Evolutionary conservation across 23 red algal genomes (phyloP).

Genomic region (Cyanidiococcus yangmingshanensis): DNA sequence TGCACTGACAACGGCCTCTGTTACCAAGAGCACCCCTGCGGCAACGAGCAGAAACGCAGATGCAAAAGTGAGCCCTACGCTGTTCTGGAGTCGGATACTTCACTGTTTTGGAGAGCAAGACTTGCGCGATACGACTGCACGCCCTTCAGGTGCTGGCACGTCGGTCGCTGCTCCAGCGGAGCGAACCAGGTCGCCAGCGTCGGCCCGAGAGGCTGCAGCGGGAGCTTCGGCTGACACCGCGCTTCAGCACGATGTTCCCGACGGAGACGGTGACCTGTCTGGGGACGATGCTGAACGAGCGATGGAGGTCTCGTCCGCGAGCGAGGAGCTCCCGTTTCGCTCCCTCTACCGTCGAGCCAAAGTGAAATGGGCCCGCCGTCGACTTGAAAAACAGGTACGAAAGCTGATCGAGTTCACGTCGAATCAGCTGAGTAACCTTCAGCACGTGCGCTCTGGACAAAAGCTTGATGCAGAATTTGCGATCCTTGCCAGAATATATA

Average conservation of each 20-base stretch:
- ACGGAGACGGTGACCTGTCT: not conserved
- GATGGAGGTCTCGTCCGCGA: not conserved
- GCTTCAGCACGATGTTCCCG: not conserved
- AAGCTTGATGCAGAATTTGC: conserved; percentile 8
- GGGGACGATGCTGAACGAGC: not conserved
- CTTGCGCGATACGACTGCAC: too few species aligned
- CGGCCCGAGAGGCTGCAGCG: too few species aligned
- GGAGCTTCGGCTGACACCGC: too few species aligned
- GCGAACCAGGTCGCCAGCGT: too few species aligned
- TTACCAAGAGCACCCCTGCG: too few species aligned
- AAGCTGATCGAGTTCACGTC: conserved; percentile 5
- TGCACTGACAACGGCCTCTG: too few species aligned
- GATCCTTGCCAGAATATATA: not conserved
- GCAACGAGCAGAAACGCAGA: too few species aligned
- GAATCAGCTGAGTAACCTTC: conserved; percentile 4
- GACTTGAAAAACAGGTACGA: conserved; percentile 4
- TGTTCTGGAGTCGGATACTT: too few species aligned
- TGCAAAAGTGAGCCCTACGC: too few species aligned
- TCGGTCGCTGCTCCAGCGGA: too few species aligned
- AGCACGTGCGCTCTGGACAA: conserved; percentile 13
- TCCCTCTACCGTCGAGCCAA: not conserved
- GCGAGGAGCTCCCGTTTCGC: conserved; percentile 1
- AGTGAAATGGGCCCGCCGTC: conserved; percentile 16
- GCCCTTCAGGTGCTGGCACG: too few species aligned
- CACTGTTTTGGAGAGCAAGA: too few species aligned